These are phyloP conservation scores for Termitomyces heimii DNA, from an alignment of 768 basidiomycete species.

Conservation along the genomic window DNA sequence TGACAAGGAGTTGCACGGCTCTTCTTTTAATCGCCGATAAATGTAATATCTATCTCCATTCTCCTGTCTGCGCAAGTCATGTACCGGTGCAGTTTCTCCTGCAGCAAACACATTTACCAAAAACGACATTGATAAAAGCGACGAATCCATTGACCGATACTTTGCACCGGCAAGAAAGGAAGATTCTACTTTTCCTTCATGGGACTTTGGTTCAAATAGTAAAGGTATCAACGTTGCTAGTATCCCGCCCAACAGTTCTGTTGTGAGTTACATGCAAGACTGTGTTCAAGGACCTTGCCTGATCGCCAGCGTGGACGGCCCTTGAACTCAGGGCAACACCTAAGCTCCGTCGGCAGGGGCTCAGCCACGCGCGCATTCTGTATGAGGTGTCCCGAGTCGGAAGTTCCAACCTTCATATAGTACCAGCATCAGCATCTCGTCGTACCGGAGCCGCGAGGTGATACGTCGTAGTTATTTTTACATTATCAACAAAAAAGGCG, in stretches of 20 bases:
- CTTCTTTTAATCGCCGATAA: background rate
- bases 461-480: too few relatives aligned
- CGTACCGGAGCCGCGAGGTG: background rate
- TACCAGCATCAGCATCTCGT: too few relatives aligned
- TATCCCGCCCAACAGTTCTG: background rate
- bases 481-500: background rate
- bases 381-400: background rate
- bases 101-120: background rate
- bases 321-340: background rate
- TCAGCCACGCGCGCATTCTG: background rate
- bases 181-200: background rate
- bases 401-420: background rate
- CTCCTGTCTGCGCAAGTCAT: background rate
- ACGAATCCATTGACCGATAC: background rate
- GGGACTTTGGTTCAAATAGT: background rate
- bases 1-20: background rate
- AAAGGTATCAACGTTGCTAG: background rate
- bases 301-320: background rate
- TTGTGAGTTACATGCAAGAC: background rate
- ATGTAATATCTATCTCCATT: background rate
- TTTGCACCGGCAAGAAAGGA: background rate
- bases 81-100: background rate
- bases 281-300: background rate
- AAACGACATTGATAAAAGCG: background rate
- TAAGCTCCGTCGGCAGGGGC: background rate